These are phyloP conservation scores for Lactarius akahatsu DNA, from an alignment of 768 basidiomycete genomes.

Conservation along the genomic window DNA sequence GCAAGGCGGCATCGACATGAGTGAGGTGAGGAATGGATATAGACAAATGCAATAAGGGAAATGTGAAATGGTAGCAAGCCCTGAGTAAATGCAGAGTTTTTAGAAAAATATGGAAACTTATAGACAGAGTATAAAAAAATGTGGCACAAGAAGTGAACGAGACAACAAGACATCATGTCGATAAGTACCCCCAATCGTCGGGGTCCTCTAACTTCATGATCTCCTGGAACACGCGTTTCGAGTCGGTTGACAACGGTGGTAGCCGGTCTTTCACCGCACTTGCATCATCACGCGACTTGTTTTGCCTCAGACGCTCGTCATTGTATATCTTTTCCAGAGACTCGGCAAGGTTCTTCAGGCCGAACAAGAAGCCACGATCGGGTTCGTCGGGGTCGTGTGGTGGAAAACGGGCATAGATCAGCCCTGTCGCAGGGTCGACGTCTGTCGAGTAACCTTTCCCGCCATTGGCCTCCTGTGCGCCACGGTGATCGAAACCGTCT, in stretches of 20 bases:
- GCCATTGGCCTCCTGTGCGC: constrained; percentile 47
- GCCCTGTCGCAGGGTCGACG: constrained; percentile 77
- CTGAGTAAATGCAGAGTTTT: constrained; percentile 14
- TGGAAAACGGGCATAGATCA: constrained; percentile 90
- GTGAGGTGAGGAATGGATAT: constrained; percentile 12
- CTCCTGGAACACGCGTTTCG: constrained; percentile 77
- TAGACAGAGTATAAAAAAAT: constrained; percentile 17
- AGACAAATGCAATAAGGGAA: constrained; percentile 12
- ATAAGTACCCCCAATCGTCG: constrained; percentile 76
- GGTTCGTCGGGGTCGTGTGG: constrained; percentile 87
- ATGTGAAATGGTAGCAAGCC: constrained; percentile 22
- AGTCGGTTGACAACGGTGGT: constrained; percentile 63
- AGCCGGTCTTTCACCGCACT: constrained; percentile 49
- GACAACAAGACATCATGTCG: constrained; percentile 47
- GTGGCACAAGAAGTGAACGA: neutral
- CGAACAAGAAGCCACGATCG: constrained; percentile 92
- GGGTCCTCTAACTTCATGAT: constrained; percentile 61
- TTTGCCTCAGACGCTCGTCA: constrained; percentile 70
- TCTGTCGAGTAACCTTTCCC: constrained; percentile 80
- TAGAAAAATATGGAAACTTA: neutral
- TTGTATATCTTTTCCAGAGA: constrained; percentile 86
- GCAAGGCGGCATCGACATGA: constrained; percentile 9
- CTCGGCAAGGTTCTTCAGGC: constrained; percentile 76
- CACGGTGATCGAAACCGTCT: constrained; percentile 41
- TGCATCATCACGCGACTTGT: constrained; percentile 58